phyloP scores from a whole-genome alignment of 208 protist species.

The Wallacemonas sp. region DNA sequence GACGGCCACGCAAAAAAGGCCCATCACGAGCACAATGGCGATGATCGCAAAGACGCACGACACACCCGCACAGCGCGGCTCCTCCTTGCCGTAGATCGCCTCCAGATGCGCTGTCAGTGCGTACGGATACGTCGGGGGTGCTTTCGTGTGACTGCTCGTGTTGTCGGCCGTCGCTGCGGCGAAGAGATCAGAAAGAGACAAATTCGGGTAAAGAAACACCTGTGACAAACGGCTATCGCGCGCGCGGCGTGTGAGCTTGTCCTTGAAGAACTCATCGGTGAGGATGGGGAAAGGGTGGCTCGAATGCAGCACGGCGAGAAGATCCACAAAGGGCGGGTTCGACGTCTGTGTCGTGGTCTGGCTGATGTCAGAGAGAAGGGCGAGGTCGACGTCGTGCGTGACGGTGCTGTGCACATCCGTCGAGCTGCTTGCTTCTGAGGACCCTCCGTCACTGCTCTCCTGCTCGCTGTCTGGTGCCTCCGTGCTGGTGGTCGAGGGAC shows the following conservation, averaged over 20 bases:
- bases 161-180: not conserved
- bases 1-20: not conserved
- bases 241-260: constrained; percentile 1
- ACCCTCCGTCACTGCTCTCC: too few relatives aligned
- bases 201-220: not conserved
- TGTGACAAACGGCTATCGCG: not conserved
- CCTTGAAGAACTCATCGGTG: not conserved
- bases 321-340: not conserved
- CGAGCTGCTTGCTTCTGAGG: too few relatives aligned
- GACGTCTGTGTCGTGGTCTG: not conserved
- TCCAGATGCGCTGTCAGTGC: not conserved
- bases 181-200: not conserved
- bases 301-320: not conserved
- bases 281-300: not conserved
- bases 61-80: not conserved
- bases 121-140: not conserved
- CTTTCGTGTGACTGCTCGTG: not conserved
- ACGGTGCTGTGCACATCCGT: too few relatives aligned
- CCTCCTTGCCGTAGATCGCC: not conserved
- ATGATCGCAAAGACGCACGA: constrained; percentile 13
- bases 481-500: too few relatives aligned
- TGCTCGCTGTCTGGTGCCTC: too few relatives aligned
- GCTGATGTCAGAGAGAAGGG: too few relatives aligned
- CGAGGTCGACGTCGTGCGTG: too few relatives aligned
- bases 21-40: not conserved